phyloP scores from a whole-genome alignment of 2,329 filamentous ascomycete species.

The Colletotrichum falcatum region DNA sequence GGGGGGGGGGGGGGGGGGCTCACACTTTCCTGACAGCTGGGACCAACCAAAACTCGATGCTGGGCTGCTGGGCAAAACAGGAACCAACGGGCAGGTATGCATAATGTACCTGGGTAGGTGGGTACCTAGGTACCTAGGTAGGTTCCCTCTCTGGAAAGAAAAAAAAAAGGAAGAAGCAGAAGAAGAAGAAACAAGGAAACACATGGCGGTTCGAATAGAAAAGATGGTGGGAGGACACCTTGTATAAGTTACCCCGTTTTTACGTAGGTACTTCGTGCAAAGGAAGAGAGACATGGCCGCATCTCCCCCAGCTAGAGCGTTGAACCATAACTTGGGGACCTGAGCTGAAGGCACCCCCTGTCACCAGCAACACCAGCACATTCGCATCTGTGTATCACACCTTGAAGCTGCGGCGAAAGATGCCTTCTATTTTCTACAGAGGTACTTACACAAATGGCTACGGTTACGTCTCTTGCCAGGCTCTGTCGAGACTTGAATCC shows the following conservation, averaged over 20 bases:
- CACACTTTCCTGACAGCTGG: constrained; percentile 27
- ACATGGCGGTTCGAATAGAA: background rate
- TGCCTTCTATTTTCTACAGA: background rate
- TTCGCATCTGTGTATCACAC: background rate
- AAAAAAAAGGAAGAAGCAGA: no score
- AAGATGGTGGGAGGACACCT: background rate
- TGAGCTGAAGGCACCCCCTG: background rate
- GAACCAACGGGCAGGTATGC: background rate
- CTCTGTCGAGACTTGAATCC: background rate
- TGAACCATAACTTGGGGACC: constrained; percentile 31
- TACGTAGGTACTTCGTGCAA: background rate
- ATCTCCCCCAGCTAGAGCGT: constrained; percentile 4
- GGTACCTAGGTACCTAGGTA: background rate
- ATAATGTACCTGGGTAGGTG: no score
- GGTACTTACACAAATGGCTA: background rate
- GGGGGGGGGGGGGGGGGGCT: constrained; percentile 23
- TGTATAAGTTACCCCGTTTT: background rate
- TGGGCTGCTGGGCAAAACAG: constrained; percentile 5
- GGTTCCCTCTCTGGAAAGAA: background rate
- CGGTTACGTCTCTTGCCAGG: background rate
- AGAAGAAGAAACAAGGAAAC: no score
- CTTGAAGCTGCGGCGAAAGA: no score
- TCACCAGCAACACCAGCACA: background rate
- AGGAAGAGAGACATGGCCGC: background rate
- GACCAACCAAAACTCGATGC: constrained; percentile 16